phyloP scores from a whole-genome alignment of 2,329 filamentous ascomycete species.

The Thielaviopsis euricoi region DNA sequence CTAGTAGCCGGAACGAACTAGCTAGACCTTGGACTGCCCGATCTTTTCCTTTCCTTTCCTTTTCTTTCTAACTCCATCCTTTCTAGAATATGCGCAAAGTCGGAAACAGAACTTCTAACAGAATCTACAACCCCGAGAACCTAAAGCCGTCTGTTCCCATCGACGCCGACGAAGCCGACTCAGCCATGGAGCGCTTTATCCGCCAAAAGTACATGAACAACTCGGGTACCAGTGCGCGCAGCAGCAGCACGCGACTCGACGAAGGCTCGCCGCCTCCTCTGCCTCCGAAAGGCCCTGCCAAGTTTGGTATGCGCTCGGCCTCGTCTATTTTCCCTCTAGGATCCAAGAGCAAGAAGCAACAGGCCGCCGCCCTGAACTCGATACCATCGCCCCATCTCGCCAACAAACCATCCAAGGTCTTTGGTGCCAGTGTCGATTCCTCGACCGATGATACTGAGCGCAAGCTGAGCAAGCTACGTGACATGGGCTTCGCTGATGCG shows the following conservation, averaged over 20 bases:
- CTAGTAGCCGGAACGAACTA: background rate
- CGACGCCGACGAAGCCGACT: slow-evolving; percentile 82
- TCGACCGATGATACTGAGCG: slow-evolving; percentile 45
- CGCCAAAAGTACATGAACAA: slow-evolving; percentile 75
- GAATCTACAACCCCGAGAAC: slow-evolving; percentile 74
- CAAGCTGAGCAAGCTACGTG: slow-evolving; percentile 61
- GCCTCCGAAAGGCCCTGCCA: slow-evolving; percentile 45
- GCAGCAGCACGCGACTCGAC: slow-evolving; percentile 34
- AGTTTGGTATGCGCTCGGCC: slow-evolving; percentile 39
- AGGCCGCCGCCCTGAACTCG: slow-evolving; percentile 16
- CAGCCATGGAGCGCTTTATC: slow-evolving; percentile 90
- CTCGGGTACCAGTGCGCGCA: slow-evolving; percentile 14
- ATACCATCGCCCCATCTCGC: slow-evolving; percentile 23
- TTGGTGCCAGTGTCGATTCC: slow-evolving; percentile 48
- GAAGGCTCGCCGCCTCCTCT: slow-evolving; percentile 41
- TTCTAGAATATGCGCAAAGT: slow-evolving; percentile 79
- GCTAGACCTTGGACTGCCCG: background rate
- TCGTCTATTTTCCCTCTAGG: slow-evolving; percentile 54
- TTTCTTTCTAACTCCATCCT: no score
- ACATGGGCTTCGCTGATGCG: slow-evolving; percentile 84
- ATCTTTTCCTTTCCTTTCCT: background rate
- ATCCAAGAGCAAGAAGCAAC: slow-evolving; percentile 42
- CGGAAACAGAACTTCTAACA: slow-evolving; percentile 75
- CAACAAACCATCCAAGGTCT: slow-evolving; percentile 51
- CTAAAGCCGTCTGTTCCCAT: slow-evolving; percentile 70